These are phyloP conservation scores for Lichtheimia ramosa DNA, from an alignment of 371 early-diverging fungal genomes.

Conservation along the genomic window DNA sequence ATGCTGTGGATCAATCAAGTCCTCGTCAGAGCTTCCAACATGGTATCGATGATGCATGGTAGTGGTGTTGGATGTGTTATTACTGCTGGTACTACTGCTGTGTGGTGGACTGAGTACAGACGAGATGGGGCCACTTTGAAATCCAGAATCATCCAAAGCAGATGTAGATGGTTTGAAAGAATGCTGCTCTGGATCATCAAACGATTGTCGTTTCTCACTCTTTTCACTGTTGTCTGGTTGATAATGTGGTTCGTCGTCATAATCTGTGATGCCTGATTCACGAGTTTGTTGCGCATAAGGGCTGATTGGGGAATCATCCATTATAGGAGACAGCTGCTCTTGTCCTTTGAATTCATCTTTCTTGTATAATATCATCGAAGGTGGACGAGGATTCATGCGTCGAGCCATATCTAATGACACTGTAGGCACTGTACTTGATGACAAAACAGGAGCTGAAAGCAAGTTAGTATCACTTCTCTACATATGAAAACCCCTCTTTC, in stretches of 20 bases:
- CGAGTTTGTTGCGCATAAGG: conserved; percentile 3
- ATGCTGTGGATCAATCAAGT: conserved; percentile 45
- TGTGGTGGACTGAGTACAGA: conserved; percentile 7
- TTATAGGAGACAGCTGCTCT: not conserved
- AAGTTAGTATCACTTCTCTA: not conserved
- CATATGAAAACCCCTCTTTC: not conserved
- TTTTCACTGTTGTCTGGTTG: not conserved
- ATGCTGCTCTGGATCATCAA: too few species aligned
- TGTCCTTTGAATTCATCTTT: conserved; percentile 5
- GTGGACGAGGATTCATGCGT: conserved; percentile 65
- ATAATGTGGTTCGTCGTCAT: conserved; percentile 10
- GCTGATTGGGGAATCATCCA: not conserved
- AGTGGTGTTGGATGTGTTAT: conserved; percentile 15
- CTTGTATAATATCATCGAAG: conserved; percentile 46
- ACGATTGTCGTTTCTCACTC: not conserved
- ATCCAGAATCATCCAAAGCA: conserved; percentile 15
- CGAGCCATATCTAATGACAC: conserved; percentile 65
- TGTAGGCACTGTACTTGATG: conserved; percentile 68
- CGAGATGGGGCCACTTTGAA: conserved; percentile 11
- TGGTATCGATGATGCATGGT: too few species aligned
- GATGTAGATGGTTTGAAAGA: not conserved
- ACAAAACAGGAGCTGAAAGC: conserved; percentile 59
- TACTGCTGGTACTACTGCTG: not conserved
- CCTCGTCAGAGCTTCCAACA: conserved; percentile 21
- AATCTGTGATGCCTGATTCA: conserved; percentile 12